Conservation (phyloP, 306 rosid genomes). For the Senna siamea region DNA sequence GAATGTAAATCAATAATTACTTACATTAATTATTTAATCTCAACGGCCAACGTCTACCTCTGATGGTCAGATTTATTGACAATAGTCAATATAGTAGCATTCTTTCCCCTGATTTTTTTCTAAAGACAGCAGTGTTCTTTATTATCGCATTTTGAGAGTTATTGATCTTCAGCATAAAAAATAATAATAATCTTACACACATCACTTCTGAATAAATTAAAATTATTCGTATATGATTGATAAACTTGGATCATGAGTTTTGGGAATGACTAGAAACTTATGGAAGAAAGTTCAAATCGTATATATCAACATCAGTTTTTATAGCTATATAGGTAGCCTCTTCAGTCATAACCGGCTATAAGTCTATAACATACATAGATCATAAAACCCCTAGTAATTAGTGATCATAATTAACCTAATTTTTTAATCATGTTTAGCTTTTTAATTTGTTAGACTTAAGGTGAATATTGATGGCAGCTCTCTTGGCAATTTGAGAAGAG, state of each 20-base stretch:
- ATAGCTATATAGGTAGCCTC: not conserved
- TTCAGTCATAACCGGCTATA: not conserved
- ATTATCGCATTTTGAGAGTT: not conserved
- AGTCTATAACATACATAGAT: not conserved
- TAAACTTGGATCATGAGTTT: not conserved
- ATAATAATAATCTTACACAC: no score
- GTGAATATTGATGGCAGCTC: no score
- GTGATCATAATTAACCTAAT: not conserved
- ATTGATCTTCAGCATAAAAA: not conserved
- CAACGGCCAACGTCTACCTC: not conserved
- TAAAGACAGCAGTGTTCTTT: no score
- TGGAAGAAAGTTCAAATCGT: not conserved
- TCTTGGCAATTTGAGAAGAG: no score
- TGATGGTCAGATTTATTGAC: not conserved
- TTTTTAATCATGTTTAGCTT: no score
- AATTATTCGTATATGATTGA: no score
- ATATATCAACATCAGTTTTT: constrained; percentile 7
- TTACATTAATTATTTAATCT: not conserved
- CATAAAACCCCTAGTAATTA: no score
- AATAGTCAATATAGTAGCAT: no score
- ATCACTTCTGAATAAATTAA: not conserved
- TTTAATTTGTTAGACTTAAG: no score
- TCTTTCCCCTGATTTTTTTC: no score
- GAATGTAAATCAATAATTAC: not conserved
- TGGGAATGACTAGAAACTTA: not conserved